A percentile compares a stretch with the other conserved stretches of the same genome.
Evolutionary conservation across 768 basidiomycete genomes (phyloP).

Genomic region (Agaricus sinodeliciosus): DNA sequence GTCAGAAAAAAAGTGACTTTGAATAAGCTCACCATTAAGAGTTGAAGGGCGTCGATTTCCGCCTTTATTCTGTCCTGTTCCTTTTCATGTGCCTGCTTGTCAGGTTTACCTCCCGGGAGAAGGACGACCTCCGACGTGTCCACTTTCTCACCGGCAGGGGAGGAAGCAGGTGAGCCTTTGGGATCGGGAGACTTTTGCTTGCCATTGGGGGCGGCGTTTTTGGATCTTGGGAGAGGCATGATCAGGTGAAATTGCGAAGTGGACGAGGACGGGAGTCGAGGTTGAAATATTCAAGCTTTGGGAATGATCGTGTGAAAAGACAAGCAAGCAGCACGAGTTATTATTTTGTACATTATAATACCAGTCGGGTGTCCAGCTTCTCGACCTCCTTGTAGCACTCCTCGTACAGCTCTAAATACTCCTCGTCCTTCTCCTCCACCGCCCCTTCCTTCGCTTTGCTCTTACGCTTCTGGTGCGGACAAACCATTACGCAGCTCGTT

Average conservation of each 20-base stretch:
- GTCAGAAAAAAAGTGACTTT: slow-evolving; percentile 5
- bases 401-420: slow-evolving; percentile 81
- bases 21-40: slow-evolving; percentile 61
- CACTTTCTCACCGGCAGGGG: slow-evolving; percentile 33
- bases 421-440: slow-evolving; percentile 62
- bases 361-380: slow-evolving; percentile 65
- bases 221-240: slow-evolving; percentile 52
- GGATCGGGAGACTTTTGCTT: slow-evolving; percentile 39
- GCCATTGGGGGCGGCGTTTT: slow-evolving; percentile 33
- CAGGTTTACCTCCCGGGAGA: slow-evolving; percentile 57
- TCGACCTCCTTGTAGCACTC: slow-evolving; percentile 84
- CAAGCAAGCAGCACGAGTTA: slow-evolving; percentile 1
- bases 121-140: slow-evolving; percentile 36
- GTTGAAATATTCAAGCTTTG: slow-evolving; percentile 15
- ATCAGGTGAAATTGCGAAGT: slow-evolving; percentile 17
- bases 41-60: slow-evolving; percentile 80
- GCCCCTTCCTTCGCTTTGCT: slow-evolving; percentile 53
- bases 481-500: slow-evolving; percentile 96
- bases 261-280: slow-evolving; percentile 5
- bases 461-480: slow-evolving; percentile 74
- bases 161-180: slow-evolving; percentile 43
- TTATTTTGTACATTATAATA: slow-evolving; percentile 37
- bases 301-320: slow-evolving; percentile 18
- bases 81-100: slow-evolving; percentile 76
- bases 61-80: slow-evolving; percentile 80